These are phyloP conservation scores for Rhizopus arrhizus DNA, from an alignment of 371 early-diverging fungal species.

Conservation along the genomic window DNA sequence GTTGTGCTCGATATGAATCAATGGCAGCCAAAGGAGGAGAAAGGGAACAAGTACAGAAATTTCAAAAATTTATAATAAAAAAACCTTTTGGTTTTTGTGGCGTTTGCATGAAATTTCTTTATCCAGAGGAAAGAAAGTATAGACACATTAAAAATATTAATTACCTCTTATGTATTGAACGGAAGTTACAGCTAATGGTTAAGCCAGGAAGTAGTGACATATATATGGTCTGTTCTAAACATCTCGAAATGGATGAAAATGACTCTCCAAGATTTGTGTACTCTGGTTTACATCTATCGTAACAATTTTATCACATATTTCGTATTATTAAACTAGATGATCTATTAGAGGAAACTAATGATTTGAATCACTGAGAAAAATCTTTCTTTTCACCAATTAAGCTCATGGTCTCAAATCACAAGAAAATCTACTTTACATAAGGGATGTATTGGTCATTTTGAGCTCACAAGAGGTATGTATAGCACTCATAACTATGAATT, in stretches of 20 bases:
- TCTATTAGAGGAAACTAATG: neutral
- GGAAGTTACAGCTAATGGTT: neutral
- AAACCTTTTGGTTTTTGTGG: constrained; percentile 11
- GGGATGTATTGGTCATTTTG: constrained; percentile 7
- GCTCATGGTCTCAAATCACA: constrained; percentile 6
- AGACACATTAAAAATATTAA: neutral
- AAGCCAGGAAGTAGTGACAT: neutral
- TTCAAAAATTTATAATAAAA: constrained; percentile 5
- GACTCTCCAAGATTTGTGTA: too few species aligned
- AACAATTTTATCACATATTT: too few species aligned
- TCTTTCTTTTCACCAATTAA: constrained; percentile 8
- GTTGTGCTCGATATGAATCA: too few species aligned
- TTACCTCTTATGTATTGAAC: neutral
- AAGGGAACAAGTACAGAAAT: too few species aligned
- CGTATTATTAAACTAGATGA: neutral
- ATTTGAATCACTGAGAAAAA: constrained; percentile 11
- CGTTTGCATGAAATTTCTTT: constrained; percentile 1
- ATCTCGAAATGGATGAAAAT: too few species aligned
- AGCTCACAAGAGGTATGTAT: neutral
- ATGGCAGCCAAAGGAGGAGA: too few species aligned
- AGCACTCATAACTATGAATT: constrained; percentile 10
- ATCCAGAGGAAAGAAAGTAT: constrained; percentile 5
- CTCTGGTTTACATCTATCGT: too few species aligned
- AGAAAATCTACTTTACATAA: neutral
- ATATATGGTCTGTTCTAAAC: too few species aligned